Evolutionary conservation across 805 yeast genomes (phyloP), one percentile per base, ranked within the genome.

Genomic region (Metschnikowia sp.): DNA sequence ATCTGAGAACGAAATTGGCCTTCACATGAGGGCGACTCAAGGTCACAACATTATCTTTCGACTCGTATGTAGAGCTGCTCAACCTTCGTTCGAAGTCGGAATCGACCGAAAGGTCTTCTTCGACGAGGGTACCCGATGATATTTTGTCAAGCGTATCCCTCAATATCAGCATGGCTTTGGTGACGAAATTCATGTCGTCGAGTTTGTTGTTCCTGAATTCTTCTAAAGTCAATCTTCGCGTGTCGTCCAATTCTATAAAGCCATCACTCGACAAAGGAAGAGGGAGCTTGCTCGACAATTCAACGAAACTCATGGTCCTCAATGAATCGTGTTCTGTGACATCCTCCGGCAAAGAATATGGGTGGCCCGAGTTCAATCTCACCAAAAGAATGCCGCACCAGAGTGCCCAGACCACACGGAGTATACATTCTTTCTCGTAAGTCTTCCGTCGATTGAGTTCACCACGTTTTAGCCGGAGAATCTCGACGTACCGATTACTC

Each of bases 21-120:
- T 64, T 59, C 7, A 75, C 55, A 42, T 57, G 56, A 13, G 68
- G 62, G 6, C 68, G 57, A 50, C 72, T 70, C 33, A 77, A 52
- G 5, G 69, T 53, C 3, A 72, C 54, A 39, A 63, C 52, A 31
- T 57, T 65, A 34, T 57, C 45, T n/a, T 51, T 51, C 1, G 45
- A 36, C 9, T 18, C 33, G 35, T 46, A 48, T 3, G 44, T 38
- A n/a, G 45, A 43, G 10, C 13, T 12, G 28, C 33, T 35, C 9
- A 54, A 36, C 29, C 33, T 37, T 8, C 39, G 22, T 11, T 52
- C 47, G 18, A 58, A 53, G 6, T 9, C 40, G 2, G 32, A 32
- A 13, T 53, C 51, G 22, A 30, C 10, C 4, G 28, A 18, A 22
- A 50, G 36, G 15, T 34, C 35, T 5, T 40, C 32, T 31, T 34